These are phyloP conservation scores for Herpetospermum pedunculosum DNA, from an alignment of 306 rosid species.

Conservation along the genomic window DNA sequence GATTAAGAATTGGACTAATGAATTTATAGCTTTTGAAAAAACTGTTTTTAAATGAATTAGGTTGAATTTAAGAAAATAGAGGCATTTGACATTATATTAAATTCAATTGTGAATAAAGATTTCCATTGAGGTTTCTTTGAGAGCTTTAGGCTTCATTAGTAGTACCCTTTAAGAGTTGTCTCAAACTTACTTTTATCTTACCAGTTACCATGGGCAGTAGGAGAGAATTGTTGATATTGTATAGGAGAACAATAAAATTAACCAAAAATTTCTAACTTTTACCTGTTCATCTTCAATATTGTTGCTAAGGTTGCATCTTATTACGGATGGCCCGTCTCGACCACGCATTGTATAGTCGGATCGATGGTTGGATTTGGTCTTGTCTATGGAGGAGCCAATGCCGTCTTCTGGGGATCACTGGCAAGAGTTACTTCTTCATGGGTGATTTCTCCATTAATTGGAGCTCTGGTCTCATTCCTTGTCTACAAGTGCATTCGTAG, in stretches of 20 bases:
- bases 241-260: background rate
- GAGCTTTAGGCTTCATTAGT: background rate
- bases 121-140: background rate
- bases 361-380: conserved; percentile 98
- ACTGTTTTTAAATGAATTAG: too few species aligned
- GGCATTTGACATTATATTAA: background rate
- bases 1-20: too few species aligned
- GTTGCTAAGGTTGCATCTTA: conserved; percentile 66
- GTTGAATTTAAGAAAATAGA: too few species aligned
- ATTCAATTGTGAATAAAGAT: background rate
- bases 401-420: conserved; percentile 92
- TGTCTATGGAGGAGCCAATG: conserved; percentile 75
- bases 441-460: conserved; percentile 83
- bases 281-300: conserved; percentile 7
- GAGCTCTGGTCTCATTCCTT: conserved; percentile 81
- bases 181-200: background rate
- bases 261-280: too few species aligned
- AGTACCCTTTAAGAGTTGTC: background rate
- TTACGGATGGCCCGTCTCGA: conserved; percentile 94
- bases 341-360: conserved; percentile 97
- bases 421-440: conserved; percentile 88
- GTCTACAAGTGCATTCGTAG: conserved; percentile 93
- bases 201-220: background rate
- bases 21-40: too few species aligned
- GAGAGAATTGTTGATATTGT: background rate